Conservation (phyloP, 768 basidiomycete species). For the Panaeolus cyanescens region DNA sequence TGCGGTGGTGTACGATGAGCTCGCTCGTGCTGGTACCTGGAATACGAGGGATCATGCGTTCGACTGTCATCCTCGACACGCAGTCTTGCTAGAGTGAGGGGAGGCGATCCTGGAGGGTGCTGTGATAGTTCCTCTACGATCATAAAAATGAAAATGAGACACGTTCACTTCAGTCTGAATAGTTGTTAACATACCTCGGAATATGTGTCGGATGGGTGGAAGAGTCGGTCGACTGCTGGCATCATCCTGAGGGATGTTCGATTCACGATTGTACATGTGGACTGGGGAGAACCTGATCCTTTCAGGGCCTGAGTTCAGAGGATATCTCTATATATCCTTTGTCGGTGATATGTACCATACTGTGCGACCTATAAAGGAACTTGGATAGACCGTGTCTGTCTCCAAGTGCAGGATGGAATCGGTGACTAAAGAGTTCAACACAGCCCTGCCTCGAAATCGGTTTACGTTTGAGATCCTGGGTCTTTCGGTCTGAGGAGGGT, state of each 20-base stretch:
- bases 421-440: constrained; percentile 3
- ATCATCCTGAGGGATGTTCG: constrained; percentile 27
- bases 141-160: constrained; percentile 6
- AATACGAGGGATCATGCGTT: neutral
- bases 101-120: constrained; percentile 3
- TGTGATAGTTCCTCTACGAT: constrained; percentile 47
- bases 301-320: neutral
- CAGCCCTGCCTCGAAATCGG: neutral
- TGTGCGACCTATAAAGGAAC: constrained; percentile 1
- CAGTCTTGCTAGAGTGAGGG: neutral
- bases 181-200: constrained; percentile 57
- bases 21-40: neutral
- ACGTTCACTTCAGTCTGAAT: no score
- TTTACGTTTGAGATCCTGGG: constrained; percentile 3
- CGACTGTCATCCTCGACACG: neutral
- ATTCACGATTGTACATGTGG: constrained; percentile 23
- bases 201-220: constrained; percentile 71
- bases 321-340: neutral
- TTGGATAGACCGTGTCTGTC: constrained; percentile 13
- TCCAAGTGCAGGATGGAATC: constrained; percentile 10
- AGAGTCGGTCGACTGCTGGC: constrained; percentile 54
- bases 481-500: neutral
- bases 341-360: constrained; percentile 1
- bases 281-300: constrained; percentile 4
- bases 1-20: neutral